phyloP scores from a whole-genome alignment of 75 land plant genomes.

The Selaginella moellendorffii region DNA sequence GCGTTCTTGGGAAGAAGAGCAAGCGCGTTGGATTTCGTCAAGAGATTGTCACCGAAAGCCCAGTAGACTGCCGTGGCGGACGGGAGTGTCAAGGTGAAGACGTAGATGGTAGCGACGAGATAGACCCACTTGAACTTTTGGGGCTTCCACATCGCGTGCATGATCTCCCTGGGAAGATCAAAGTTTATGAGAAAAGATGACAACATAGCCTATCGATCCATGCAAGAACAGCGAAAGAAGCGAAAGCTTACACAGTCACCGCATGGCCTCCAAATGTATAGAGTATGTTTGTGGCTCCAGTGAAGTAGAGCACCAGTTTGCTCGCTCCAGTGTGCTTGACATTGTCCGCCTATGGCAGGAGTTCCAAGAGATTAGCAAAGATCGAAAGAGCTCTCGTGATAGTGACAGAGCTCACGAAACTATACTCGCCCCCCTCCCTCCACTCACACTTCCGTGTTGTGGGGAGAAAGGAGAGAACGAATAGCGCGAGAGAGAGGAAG shows the following conservation, averaged over 20 bases:
- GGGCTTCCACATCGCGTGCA: neutral
- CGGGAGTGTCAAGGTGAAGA: slow-evolving; percentile 66
- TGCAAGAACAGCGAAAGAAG: slow-evolving; percentile 24
- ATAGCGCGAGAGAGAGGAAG: too few species aligned
- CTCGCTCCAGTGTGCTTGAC: slow-evolving; percentile 52
- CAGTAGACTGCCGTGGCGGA: slow-evolving; percentile 77
- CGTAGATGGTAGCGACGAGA: slow-evolving; percentile 76
- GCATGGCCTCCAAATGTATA: slow-evolving; percentile 97
- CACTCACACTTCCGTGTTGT: neutral
- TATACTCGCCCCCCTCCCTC: neutral
- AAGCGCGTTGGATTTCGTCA: slow-evolving; percentile 68
- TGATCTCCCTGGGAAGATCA: slow-evolving; percentile 5
- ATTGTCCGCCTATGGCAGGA: slow-evolving; percentile 31
- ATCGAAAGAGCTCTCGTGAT: neutral
- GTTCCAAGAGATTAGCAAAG: neutral
- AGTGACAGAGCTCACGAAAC: too few species aligned
- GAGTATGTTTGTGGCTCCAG: slow-evolving; percentile 85
- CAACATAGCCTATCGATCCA: neutral
- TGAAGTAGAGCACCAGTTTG: slow-evolving; percentile 60
- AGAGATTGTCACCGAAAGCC: slow-evolving; percentile 81
- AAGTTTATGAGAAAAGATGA: slow-evolving; percentile 19
- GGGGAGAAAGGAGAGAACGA: too few species aligned
- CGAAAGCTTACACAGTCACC: slow-evolving; percentile 72
- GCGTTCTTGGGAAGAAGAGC: slow-evolving; percentile 50
- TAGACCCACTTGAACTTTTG: slow-evolving; percentile 71